Conservation (phyloP, 352 stramenopile genomes). For the Nothophytophthora sp. region DNA sequence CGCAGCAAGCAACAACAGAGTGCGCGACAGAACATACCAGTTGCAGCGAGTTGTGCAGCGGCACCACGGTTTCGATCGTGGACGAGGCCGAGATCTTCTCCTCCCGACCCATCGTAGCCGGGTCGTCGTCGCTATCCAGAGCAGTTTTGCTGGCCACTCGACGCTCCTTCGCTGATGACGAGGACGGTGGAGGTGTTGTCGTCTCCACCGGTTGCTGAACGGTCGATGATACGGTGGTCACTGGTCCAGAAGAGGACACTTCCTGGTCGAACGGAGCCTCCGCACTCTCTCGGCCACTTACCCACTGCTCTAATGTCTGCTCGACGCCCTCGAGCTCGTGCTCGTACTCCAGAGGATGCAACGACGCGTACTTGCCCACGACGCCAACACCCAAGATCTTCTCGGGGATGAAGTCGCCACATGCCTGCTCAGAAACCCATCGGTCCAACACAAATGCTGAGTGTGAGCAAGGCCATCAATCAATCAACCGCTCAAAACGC, state of each 20-base stretch:
- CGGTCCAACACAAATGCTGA: background rate
- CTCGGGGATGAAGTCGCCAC: conserved; percentile 86
- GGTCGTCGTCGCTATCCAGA: conserved; percentile 32
- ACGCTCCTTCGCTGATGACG: conserved; percentile 11
- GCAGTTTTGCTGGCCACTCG: conserved; percentile 34
- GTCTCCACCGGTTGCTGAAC: conserved; percentile 14
- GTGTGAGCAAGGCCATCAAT: background rate
- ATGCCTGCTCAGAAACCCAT: conserved; percentile 29
- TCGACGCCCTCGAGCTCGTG: conserved; percentile 29
- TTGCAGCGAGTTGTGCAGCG: conserved; percentile 66
- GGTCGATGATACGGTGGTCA: conserved; percentile 18
- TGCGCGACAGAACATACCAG: conserved; percentile 39
- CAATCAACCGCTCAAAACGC: background rate
- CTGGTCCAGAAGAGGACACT: conserved; percentile 4
- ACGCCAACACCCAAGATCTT: conserved; percentile 85
- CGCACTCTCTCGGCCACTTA: conserved; percentile 16
- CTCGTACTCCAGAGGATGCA: conserved; percentile 64
- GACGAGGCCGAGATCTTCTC: conserved; percentile 65
- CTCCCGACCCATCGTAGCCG: conserved; percentile 35
- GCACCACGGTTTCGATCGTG: conserved; percentile 78
- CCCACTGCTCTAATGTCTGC: conserved; percentile 66
- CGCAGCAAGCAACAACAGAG: background rate
- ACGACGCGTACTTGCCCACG: conserved; percentile 77
- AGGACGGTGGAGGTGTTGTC: conserved; percentile 2
- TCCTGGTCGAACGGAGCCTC: conserved; percentile 7